Evolutionary conservation across 257 asterid species (phyloP), one percentile per base, ranked within the genome.

Genomic region (Primulina tabacum): DNA sequence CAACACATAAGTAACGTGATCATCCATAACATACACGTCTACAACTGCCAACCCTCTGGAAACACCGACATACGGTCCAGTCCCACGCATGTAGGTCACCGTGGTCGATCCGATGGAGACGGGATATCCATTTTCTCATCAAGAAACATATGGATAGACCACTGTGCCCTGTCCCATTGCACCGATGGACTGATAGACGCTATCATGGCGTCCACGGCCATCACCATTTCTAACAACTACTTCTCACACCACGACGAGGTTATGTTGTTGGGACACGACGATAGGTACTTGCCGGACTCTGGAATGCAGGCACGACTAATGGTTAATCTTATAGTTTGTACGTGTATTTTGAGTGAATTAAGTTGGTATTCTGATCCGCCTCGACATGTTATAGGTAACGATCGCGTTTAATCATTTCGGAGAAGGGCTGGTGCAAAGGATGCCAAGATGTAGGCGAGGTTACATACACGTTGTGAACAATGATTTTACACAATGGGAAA

Each of bases 51-150:
- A 34, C 97, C 97, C 0, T 80, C 96, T 2, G 96, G 96, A 30
- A 83, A 88, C 52, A 81, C 92, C 3, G 60, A 76, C 5, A 78
- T 90, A 11, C 76, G 96, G 52, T 80, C 96, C 17, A 83, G 80
- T 7, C 97, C 97, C 2, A 70, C 89, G 2, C 97, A 90, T 0
- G 85, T 79, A 0, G 96, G 96, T 2, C 79, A 76, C 76, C 75
- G 97, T 40, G 92, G 97, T 2, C 64, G 12, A n/a, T 90, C 97
- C 0, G 97, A 90, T 65, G 97, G 97, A 34, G 97, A 90, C 43
- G 97, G 92, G 63, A 88, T 90, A 0, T 87, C 97, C 0, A 85
- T 88, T 2, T 88, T 67, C 6, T 33, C 77, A 0, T 80, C 96
- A 0, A 79, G 95, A 68, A 84, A 84, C 55, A 76, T 90, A 6